Evolutionary conservation across 2,329 filamentous ascomycete genomes (phyloP).

Genomic region (Ascochyta koolunga): DNA sequence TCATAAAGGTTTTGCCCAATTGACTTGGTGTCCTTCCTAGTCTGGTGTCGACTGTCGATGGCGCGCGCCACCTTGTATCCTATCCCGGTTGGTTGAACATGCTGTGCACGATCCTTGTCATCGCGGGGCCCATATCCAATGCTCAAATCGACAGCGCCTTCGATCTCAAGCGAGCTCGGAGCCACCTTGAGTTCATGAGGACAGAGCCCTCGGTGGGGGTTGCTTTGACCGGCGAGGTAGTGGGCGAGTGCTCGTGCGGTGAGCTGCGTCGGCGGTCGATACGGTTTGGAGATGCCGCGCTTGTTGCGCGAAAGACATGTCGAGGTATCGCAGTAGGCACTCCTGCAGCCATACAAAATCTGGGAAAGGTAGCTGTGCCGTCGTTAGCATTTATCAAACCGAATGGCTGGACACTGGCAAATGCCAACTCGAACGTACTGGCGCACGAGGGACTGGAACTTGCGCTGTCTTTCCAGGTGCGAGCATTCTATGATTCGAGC

Average conservation of each 20-base stretch:
- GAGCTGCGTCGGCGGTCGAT: constrained; percentile 78
- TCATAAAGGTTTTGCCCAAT: constrained; percentile 65
- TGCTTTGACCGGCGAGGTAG: constrained; percentile 79
- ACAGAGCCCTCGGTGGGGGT: constrained; percentile 75
- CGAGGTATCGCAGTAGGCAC: constrained; percentile 70
- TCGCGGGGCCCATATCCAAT: not conserved
- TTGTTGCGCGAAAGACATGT: constrained; percentile 83
- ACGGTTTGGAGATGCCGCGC: constrained; percentile 69
- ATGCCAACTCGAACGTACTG: constrained; percentile 23
- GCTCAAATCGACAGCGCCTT: constrained; percentile 11
- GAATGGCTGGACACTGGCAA: not conserved
- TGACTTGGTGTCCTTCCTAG: constrained; percentile 63
- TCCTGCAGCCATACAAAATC: constrained; percentile 80
- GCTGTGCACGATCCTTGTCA: not conserved
- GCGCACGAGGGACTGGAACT: constrained; percentile 43
- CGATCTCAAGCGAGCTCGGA: constrained; percentile 35
- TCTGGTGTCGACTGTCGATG: constrained; percentile 34
- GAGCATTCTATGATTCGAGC: constrained; percentile 39
- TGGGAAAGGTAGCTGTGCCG: constrained; percentile 73
- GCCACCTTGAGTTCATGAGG: constrained; percentile 51
- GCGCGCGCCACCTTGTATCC: constrained; percentile 19
- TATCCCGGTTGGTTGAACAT: not conserved
- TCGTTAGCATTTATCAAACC: not conserved
- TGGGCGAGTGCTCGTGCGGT: constrained; percentile 83
- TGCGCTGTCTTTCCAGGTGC: constrained; percentile 34